Evolutionary conservation across 1,139 yeast species (phyloP).

Genomic region (Kluyveromyces sp.): DNA sequence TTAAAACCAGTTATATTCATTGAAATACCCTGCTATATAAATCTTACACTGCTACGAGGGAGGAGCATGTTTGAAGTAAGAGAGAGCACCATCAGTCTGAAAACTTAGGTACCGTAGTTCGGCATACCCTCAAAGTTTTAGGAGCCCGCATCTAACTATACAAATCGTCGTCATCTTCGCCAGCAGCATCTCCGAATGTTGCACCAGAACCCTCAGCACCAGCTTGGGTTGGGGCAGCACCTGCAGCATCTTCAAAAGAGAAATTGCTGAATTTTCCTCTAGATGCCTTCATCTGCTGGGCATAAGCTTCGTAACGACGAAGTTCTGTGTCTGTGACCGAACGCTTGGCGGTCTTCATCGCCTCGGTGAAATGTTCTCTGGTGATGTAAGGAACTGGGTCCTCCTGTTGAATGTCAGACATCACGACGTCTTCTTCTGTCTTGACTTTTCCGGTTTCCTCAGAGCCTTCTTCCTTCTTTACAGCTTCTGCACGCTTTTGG

Average conservation of each 20-base stretch:
- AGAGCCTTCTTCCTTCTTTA: conserved; percentile 29
- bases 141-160: conserved; percentile 56
- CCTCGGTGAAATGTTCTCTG: conserved; percentile 91
- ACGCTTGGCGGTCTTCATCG: conserved; percentile 98
- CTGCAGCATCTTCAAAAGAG: conserved; percentile 53
- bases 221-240: conserved; percentile 35
- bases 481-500: conserved; percentile 47
- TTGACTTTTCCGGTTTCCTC: conserved; percentile 26
- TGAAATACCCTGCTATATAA: background rate
- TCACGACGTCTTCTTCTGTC: conserved; percentile 51
- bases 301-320: conserved; percentile 97
- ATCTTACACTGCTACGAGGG: background rate
- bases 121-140: no score
- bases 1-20: conserved; percentile 2
- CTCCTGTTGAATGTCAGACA: conserved; percentile 56
- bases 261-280: conserved; percentile 85
- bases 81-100: no score
- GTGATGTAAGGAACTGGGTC: conserved; percentile 96
- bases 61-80: no score
- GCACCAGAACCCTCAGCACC: conserved; percentile 32
- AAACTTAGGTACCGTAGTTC: no score
- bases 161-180: conserved; percentile 82
- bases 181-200: conserved; percentile 62
- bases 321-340: conserved; percentile 95
- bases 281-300: conserved; percentile 92